phyloP scores from a whole-genome alignment of 345 rosid species.

The Bruguiera gymnorhiza region DNA sequence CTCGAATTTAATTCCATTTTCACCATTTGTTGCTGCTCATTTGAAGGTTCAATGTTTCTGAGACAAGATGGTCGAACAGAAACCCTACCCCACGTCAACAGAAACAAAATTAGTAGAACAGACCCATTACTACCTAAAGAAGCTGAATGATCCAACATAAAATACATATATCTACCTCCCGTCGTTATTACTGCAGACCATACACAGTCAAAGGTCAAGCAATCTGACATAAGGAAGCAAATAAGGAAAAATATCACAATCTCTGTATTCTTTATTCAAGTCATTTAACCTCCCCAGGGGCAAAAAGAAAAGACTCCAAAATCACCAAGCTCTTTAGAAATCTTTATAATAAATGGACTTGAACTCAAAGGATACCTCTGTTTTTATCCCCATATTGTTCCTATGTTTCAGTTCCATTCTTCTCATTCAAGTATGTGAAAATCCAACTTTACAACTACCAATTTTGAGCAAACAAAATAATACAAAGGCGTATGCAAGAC shows the following conservation, averaged over 20 bases:
- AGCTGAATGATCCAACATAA: too few species aligned
- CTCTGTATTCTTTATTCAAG: too few species aligned
- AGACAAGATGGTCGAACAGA: conserved; percentile 53
- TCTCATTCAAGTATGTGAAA: neutral
- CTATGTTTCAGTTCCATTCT: neutral
- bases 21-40: conserved; percentile 31
- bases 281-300: too few species aligned
- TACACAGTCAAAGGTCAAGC: too few species aligned
- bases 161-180: too few species aligned
- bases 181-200: too few species aligned
- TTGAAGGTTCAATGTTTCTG: conserved; percentile 34
- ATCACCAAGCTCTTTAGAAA: neutral
- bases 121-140: neutral
- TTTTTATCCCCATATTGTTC: neutral
- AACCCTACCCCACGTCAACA: conserved; percentile 39
- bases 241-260: too few species aligned
- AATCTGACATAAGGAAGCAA: too few species aligned
- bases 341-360: neutral
- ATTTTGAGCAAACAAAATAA: neutral
- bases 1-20: conserved; percentile 22
- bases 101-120: conserved; percentile 1
- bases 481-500: neutral
- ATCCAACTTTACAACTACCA: neutral
- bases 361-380: too few species aligned
- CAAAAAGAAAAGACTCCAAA: too few species aligned